Evolutionary conservation across 31 red algal genomes (phyloP), one percentile per base, ranked within the genome.

Genomic region (Endocladia muricata): DNA sequence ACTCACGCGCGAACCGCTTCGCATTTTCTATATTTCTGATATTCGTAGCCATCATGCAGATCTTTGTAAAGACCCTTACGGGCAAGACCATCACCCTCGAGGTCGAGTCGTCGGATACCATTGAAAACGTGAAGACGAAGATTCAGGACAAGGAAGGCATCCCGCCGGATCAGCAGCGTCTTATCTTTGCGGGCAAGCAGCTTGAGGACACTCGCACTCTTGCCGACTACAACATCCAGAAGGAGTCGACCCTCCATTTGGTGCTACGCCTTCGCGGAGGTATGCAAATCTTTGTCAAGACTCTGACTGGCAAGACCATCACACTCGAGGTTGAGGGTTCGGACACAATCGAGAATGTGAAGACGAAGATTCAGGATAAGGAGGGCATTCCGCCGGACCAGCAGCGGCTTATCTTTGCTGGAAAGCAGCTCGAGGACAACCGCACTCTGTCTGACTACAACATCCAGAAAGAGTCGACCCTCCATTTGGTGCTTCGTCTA

Each of bases 101-200:
- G 55, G 94, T 97, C 2, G 94, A 97, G 82, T 86, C 95, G 3
- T 98, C 95, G 34, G 94, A 98, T 41, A 94, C 95, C 0, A 98
- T 98, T 34, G 95, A 98, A 33, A 98, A 98, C 56, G 95, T 98
- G 66, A 98, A 98, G 76, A 78, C 81, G 4, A 98, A 98, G 81
- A 98, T 97, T 83, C 94, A 97, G 83, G 94, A 97, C 68, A 97
- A 97, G 88, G 94, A 97, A 60, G 94, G 94, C 32, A 98, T 98
- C 37, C 94, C 94, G 31, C 94, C 94, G 34, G 94, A 97, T 76
- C 94, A 97, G 85, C 94, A 97, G 71, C 85, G 94, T 4, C 88
- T 97, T 29, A 97, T 97, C 58, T 97, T 97, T 61, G 94, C 94
- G 4, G 94, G 94, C 43, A 97, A 97, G 79, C 94, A 97, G 85